Evolutionary conservation across 2,329 filamentous ascomycete species (phyloP).

Genomic region (Colletotrichum sp.): DNA sequence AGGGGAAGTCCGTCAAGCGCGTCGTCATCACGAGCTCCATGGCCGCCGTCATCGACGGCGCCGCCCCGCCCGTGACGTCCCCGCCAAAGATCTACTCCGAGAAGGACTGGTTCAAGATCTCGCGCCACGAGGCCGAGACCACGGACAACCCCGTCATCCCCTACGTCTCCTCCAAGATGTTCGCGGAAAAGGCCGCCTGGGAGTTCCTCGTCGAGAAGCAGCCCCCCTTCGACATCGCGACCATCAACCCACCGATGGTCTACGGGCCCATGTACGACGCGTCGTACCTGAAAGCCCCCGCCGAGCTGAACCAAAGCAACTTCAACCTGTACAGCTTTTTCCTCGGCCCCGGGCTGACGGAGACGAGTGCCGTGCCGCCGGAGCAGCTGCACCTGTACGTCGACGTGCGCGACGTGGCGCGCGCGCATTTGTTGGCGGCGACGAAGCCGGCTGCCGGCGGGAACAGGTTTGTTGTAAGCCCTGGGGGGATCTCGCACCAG

Average conservation of each 20-base stretch:
- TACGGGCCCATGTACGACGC: constrained; percentile 11
- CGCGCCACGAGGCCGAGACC: neutral
- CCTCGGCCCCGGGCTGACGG: neutral
- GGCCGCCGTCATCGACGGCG: constrained; percentile 45
- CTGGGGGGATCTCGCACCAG: constrained; percentile 24
- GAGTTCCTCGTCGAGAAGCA: constrained; percentile 31
- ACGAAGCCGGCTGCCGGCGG: constrained; percentile 26
- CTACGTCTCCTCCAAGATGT: constrained; percentile 52
- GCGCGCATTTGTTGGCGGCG: constrained; percentile 27
- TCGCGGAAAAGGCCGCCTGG: constrained; percentile 36
- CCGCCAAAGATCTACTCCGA: constrained; percentile 47
- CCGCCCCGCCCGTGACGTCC: constrained; percentile 37
- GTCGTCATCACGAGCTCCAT: constrained; percentile 61
- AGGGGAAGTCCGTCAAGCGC: constrained; percentile 60
- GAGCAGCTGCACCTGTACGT: constrained; percentile 27
- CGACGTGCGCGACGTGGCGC: constrained; percentile 30
- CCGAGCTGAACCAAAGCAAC: constrained; percentile 11
- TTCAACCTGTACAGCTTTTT: constrained; percentile 1
- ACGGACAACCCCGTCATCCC: constrained; percentile 47
- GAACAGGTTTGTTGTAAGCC: constrained; percentile 26
- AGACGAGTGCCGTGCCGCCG: constrained; percentile 14
- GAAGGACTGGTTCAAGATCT: constrained; percentile 43
- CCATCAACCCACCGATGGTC: constrained; percentile 23
- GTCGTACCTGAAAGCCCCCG: neutral
- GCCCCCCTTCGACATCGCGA: constrained; percentile 41